A percentile compares a stretch with the other conserved stretches of the same genome.
phyloP scores from a whole-genome alignment of 345 rosid genomes.

The Eucalyptus polyanthemos region DNA sequence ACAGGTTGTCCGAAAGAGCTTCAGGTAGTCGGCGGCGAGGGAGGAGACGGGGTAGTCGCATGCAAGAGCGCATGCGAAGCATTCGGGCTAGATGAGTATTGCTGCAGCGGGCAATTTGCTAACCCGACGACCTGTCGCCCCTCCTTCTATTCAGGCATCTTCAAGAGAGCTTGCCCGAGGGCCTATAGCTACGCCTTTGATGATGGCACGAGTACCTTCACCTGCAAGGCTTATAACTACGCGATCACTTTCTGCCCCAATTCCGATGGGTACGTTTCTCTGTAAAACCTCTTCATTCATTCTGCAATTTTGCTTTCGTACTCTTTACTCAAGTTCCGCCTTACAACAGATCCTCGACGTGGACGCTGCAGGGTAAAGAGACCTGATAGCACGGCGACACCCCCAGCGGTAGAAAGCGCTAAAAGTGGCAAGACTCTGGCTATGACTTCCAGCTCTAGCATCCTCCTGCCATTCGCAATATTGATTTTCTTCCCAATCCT shows the following conservation, averaged over 20 bases:
- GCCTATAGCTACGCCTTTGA: conserved; percentile 87
- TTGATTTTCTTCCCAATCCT: conserved; percentile 13
- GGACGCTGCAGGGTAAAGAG: conserved; percentile 13
- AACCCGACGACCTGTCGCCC: conserved; percentile 70
- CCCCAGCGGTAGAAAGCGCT: conserved; percentile 12
- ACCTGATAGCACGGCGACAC: conserved; percentile 3
- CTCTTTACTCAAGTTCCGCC: background rate
- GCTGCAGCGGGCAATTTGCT: conserved; percentile 89
- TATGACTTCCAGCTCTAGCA: conserved; percentile 35
- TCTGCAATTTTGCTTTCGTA: background rate
- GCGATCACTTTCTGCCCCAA: conserved; percentile 67
- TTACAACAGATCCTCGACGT: background rate
- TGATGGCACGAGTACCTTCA: conserved; percentile 71
- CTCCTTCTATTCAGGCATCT: conserved; percentile 58
- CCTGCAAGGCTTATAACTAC: conserved; percentile 80
- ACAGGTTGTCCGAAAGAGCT: conserved; percentile 89
- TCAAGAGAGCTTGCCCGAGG: conserved; percentile 80
- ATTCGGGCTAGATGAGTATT: conserved; percentile 74
- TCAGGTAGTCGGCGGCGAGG: conserved; percentile 60
- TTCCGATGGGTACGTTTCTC: conserved; percentile 10
- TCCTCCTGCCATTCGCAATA: conserved; percentile 14
- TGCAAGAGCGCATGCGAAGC: conserved; percentile 90
- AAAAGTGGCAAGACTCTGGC: background rate
- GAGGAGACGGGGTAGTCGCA: conserved; percentile 36
- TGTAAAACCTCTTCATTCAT: background rate